Evolutionary conservation across 768 basidiomycete species (phyloP).

Genomic region (Coprinellus micaceus): DNA sequence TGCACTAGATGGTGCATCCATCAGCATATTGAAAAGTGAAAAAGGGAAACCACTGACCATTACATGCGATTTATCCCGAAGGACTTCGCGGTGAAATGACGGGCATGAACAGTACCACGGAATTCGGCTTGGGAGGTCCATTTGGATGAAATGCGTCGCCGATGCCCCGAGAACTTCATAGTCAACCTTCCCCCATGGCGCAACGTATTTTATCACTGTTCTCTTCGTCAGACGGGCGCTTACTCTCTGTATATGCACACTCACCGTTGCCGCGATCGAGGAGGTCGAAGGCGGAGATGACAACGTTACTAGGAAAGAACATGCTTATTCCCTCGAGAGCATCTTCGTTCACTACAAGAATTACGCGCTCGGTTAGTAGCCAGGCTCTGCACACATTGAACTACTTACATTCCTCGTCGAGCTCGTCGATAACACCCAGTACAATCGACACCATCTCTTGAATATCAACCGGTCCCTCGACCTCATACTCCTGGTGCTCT

Average conservation of each 20-base stretch:
- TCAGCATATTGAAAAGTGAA: background rate
- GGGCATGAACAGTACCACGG: slow-evolving; percentile 73
- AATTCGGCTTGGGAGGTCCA: slow-evolving; percentile 38
- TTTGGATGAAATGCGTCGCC: slow-evolving; percentile 55
- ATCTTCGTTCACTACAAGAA: slow-evolving; percentile 2
- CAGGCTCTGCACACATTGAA: background rate
- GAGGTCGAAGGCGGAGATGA: slow-evolving; percentile 74
- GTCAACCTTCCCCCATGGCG: slow-evolving; percentile 53
- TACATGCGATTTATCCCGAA: slow-evolving; percentile 55
- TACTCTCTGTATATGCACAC: slow-evolving; percentile 9
- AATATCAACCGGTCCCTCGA: background rate
- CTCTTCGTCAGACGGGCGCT: background rate
- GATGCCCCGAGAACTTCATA: slow-evolving; percentile 70
- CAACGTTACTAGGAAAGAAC: slow-evolving; percentile 59
- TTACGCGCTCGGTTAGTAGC: background rate
- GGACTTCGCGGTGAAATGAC: slow-evolving; percentile 62
- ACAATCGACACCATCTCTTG: background rate
- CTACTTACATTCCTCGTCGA: slow-evolving; percentile 5
- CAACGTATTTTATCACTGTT: slow-evolving; percentile 58
- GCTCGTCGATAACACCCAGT: background rate
- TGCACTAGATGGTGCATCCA: slow-evolving; percentile 49
- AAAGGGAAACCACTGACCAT: slow-evolving; percentile 45
- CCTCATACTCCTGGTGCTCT: no score
- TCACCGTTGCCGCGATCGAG: slow-evolving; percentile 67
- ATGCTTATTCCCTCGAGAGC: slow-evolving; percentile 4